phyloP scores from a whole-genome alignment of 1,139 yeast species.

The Lodderomyces parapsilosis region DNA sequence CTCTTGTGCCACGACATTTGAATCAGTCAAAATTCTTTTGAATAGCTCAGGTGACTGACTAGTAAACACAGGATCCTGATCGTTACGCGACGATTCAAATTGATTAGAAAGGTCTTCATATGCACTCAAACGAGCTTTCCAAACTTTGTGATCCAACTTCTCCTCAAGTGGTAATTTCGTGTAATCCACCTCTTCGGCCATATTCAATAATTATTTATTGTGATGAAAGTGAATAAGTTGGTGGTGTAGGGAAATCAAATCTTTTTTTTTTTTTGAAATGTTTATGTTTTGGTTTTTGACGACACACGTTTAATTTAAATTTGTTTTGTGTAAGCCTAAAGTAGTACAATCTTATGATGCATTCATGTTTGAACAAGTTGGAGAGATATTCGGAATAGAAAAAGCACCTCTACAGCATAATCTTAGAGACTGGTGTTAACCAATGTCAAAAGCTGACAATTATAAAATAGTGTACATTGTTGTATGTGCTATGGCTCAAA shows the following conservation, averaged over 20 bases:
- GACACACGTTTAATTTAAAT: slow-evolving; percentile 1
- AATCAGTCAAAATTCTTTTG: slow-evolving; percentile 64
- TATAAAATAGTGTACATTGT: not conserved
- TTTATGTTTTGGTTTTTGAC: slow-evolving; percentile 1
- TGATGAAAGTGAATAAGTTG: not conserved
- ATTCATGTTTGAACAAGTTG: no score
- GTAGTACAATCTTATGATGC: no score
- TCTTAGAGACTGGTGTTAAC: no score
- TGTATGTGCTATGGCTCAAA: not conserved
- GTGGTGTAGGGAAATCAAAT: not conserved
- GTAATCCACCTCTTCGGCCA: slow-evolving; percentile 58
- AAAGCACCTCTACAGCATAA: no score
- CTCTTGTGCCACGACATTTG: slow-evolving; percentile 93
- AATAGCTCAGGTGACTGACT: slow-evolving; percentile 33
- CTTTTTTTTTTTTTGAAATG: slow-evolving; percentile 4
- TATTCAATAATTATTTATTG: slow-evolving; percentile 21
- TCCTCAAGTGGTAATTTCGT: slow-evolving; percentile 65
- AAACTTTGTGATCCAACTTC: slow-evolving; percentile 67
- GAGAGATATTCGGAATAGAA: no score
- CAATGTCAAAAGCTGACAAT: no score
- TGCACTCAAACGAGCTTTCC: slow-evolving; percentile 87
- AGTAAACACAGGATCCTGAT: slow-evolving; percentile 55
- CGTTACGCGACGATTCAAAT: slow-evolving; percentile 57
- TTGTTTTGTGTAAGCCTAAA: no score
- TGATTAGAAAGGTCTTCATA: slow-evolving; percentile 63